These are phyloP conservation scores for Tricholoma sp. DNA, from an alignment of 768 basidiomycete species.

Conservation along the genomic window DNA sequence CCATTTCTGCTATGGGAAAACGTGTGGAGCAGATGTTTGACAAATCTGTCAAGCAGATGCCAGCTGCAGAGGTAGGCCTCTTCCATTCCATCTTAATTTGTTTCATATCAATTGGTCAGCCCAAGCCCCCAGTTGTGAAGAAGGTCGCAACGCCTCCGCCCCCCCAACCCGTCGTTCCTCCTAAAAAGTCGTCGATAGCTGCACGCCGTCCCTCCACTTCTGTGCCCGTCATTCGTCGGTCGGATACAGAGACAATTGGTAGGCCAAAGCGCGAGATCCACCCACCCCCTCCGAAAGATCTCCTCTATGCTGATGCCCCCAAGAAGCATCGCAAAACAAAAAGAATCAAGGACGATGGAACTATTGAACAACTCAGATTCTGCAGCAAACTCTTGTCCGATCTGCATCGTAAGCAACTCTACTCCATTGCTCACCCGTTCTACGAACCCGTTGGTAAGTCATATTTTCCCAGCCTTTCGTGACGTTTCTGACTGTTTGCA, in stretches of 20 bases:
- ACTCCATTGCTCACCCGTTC: constrained; percentile 71
- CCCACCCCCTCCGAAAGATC: constrained; percentile 88
- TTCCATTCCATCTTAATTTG: constrained; percentile 2
- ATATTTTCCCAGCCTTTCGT: neutral
- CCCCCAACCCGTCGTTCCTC: constrained; percentile 35
- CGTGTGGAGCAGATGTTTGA: constrained; percentile 82
- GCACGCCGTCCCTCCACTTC: constrained; percentile 74
- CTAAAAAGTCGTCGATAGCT: constrained; percentile 41
- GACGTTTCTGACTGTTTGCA: constrained; percentile 5
- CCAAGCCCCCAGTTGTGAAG: constrained; percentile 39
- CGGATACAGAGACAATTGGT: constrained; percentile 53
- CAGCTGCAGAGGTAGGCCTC: constrained; percentile 63
- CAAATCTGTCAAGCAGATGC: constrained; percentile 81
- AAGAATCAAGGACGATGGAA: constrained; percentile 56
- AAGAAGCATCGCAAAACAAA: constrained; percentile 65
- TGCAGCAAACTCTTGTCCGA: constrained; percentile 73
- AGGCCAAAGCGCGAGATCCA: constrained; percentile 99
- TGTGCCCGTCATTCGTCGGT: constrained; percentile 78
- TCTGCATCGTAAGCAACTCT: constrained; percentile 75
- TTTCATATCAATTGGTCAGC: constrained; percentile 14
- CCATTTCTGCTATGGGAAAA: constrained; percentile 73
- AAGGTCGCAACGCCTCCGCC: constrained; percentile 46
- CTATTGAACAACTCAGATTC: constrained; percentile 79
- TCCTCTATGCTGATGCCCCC: constrained; percentile 74
- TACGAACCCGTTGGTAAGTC: constrained; percentile 89